Conservation (phyloP, 2,329 filamentous ascomycete genomes). For the Dactylellina haptotyla region DNA sequence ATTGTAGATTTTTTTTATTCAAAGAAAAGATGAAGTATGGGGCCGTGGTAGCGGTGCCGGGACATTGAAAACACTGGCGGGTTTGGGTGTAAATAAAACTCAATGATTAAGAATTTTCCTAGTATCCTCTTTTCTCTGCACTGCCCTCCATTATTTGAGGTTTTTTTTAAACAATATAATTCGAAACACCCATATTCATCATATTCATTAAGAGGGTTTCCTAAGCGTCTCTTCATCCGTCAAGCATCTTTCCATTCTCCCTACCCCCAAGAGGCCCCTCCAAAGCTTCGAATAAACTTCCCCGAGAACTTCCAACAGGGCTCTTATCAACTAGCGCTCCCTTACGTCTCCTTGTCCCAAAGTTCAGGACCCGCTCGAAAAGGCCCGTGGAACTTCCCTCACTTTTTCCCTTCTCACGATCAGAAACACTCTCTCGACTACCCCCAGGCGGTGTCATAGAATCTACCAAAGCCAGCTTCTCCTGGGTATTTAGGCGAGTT, state of each 20-base stretch:
- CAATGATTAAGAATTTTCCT: background rate
- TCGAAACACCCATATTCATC: too few relatives aligned
- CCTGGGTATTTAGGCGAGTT: slow-evolving; percentile 20
- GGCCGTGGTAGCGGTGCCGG: background rate
- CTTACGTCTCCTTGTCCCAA: slow-evolving; percentile 34
- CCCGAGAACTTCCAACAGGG: slow-evolving; percentile 28
- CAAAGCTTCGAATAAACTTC: slow-evolving; percentile 23
- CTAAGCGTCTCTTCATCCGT: background rate
- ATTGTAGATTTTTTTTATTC: slow-evolving; percentile 28
- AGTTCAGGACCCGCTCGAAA: slow-evolving; percentile 13
- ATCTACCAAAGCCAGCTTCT: slow-evolving; percentile 34
- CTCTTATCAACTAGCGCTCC: slow-evolving; percentile 34
- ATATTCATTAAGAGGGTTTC: too few relatives aligned
- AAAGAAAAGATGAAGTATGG: slow-evolving; percentile 1
- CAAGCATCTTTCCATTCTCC: slow-evolving; percentile 9
- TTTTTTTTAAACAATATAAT: background rate
- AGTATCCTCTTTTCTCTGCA: background rate
- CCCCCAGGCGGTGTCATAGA: slow-evolving; percentile 2
- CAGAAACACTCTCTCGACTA: background rate
- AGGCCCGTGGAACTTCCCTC: slow-evolving; percentile 14
- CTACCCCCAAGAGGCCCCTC: background rate
- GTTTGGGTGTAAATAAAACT: slow-evolving; percentile 43
- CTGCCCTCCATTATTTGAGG: background rate
- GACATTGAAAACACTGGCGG: slow-evolving; percentile 20
- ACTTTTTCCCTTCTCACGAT: background rate